phyloP scores from a whole-genome alignment of 495 filamentous ascomycete genomes.

The Xylaria intraflava region DNA sequence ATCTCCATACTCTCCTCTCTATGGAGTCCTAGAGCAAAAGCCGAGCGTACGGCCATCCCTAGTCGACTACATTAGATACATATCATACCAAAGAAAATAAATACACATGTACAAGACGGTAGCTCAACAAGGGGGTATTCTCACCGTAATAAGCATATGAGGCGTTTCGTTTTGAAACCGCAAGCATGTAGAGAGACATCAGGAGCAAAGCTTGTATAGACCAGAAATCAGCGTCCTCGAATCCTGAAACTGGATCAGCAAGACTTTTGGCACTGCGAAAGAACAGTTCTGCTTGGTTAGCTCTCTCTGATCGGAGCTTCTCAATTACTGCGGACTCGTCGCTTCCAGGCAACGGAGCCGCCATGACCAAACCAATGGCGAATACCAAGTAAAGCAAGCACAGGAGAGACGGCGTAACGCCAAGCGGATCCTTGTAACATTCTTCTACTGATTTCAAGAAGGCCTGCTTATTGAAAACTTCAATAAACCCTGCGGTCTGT shows the following conservation, averaged over 20 bases:
- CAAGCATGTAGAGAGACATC: slow-evolving; percentile 55
- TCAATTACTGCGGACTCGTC: slow-evolving; percentile 44
- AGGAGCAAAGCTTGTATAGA: slow-evolving; percentile 54
- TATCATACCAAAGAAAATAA: not conserved
- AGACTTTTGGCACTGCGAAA: slow-evolving; percentile 52
- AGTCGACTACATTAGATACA: slow-evolving; percentile 8
- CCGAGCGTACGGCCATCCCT: slow-evolving; percentile 60
- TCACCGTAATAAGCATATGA: slow-evolving; percentile 54
- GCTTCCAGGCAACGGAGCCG: slow-evolving; percentile 44
- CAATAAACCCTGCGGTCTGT: slow-evolving; percentile 52
- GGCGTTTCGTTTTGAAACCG: slow-evolving; percentile 50
- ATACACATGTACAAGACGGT: not conserved
- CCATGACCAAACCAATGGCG: slow-evolving; percentile 52
- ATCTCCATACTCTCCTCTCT: slow-evolving; percentile 54
- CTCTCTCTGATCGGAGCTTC: slow-evolving; percentile 37
- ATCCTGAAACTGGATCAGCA: slow-evolving; percentile 46
- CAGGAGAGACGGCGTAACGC: slow-evolving; percentile 41
- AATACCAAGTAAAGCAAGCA: slow-evolving; percentile 53
- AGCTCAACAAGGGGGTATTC: slow-evolving; percentile 4
- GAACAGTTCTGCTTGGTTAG: slow-evolving; percentile 52
- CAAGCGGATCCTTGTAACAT: slow-evolving; percentile 49
- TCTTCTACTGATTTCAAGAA: slow-evolving; percentile 45
- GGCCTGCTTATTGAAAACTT: slow-evolving; percentile 45
- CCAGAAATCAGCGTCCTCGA: slow-evolving; percentile 59
- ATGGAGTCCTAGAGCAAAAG: slow-evolving; percentile 55